Conservation (phyloP, 768 basidiomycete genomes). For the Boletellus emodensis region DNA sequence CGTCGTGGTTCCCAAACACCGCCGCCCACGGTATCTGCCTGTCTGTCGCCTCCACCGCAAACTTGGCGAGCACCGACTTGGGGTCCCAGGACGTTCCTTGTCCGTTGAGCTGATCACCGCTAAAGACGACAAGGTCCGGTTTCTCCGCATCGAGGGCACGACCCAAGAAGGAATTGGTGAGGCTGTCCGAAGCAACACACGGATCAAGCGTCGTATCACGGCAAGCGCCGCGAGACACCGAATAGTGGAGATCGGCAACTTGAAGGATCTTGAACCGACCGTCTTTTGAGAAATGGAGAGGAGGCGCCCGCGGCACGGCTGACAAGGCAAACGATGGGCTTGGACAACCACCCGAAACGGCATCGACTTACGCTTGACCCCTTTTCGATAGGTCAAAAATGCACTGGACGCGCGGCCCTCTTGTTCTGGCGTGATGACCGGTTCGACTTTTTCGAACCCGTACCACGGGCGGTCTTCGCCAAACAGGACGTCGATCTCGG, state of each 20-base stretch:
- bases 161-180: constrained; percentile 70
- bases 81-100: constrained; percentile 89
- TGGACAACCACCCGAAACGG: background rate
- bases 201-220: constrained; percentile 59
- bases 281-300: constrained; percentile 75
- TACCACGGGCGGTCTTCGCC: constrained; percentile 84
- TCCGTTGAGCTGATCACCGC: constrained; percentile 91
- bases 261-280: constrained; percentile 89
- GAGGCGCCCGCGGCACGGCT: constrained; percentile 70
- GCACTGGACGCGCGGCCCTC: constrained; percentile 46
- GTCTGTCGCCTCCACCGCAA: constrained; percentile 70
- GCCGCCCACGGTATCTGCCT: constrained; percentile 85
- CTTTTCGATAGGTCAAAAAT: constrained; percentile 64
- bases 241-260: constrained; percentile 92
- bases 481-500: constrained; percentile 87
- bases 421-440: constrained; percentile 47
- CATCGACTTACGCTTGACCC: constrained; percentile 60
- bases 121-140: constrained; percentile 89
- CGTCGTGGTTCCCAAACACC: constrained; percentile 94
- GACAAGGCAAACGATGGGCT: background rate
- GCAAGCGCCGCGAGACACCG: constrained; percentile 74
- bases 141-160: constrained; percentile 72
- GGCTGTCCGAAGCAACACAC: constrained; percentile 65
- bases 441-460: constrained; percentile 74
- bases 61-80: constrained; percentile 84